Base-by-base conservation (phyloP, 2,329 filamentous ascomycete species). In the Monascus ruber region DNA sequence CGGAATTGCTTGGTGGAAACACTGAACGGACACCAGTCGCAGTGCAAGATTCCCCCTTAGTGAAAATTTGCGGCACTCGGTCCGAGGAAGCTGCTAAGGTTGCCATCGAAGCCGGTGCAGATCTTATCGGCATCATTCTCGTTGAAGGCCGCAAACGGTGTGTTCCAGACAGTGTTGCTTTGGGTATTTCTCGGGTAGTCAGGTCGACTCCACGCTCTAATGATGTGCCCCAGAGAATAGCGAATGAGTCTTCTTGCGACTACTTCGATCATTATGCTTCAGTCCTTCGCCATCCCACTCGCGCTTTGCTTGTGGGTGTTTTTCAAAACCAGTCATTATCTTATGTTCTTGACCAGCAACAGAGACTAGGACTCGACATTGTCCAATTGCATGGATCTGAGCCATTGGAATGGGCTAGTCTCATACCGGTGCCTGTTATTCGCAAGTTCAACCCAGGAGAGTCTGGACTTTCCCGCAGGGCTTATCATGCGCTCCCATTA, bases 1-100 rank as follows among this genome's bases (percentile, higher is more conserved):
- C 77, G 28, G 75, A 88, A 52, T 76, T 98, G 24, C 84, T 94
- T 49, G 81, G 85, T 31, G 70, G 70, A 28, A 59, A 60, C 17
- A 50, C 53, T 6, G 47, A 52, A 26, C 46, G 52, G 7, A 28
- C 37, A 31, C 35, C 35, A n/a, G 48, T 39, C 38, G 42, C 42
- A 36, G 48, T 52, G 26, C 40, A 44, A 40, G 46, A 32, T 48
- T 37, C 68, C 54, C 69, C 85, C 1, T 70, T 91, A 26, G 87
- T 95, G 48, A 98, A 98, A 67, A 94, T 98, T 24, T 98, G 91
- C 59, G 91, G 91, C 5, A 96, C 88, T 6, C 76, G 89, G 42
- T 86, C 78, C 42, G 73, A 80, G 6, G 85, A 93, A 55, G 86
- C 81, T 10, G 91, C 91, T 5, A 71, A 76, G 40, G 76, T 79